Base-by-base conservation (phyloP, 2,329 filamentous ascomycete genomes). In the Xylariaceae sp. region DNA sequence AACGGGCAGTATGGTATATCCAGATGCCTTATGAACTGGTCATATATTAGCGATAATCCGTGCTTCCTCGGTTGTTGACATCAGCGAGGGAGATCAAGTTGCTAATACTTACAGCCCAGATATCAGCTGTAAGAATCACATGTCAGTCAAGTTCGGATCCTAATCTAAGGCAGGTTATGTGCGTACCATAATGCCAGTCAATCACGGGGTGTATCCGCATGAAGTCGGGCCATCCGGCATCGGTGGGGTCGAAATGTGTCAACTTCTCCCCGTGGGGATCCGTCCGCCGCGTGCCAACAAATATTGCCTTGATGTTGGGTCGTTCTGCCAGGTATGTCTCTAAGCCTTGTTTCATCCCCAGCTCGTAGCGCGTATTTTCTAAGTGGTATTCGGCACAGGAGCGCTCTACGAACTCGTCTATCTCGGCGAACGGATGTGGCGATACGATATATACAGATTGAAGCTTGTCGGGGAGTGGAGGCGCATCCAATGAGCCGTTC, bases 171-270 rank as follows among this genome's bases (percentile, higher is more conserved):
- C 11, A 19, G 13, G 38, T 16, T 5, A 17, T 17, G 38, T 17
- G 56, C 57, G 13, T 53, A 60, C 57, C 53, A 48, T 97, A 96
- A 69, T 94, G 90, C 94, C 94, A 99, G 71, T 99, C 94, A 66
- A 99, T 92, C 10, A 99, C 89, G 0, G 94, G 93, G 71, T 99
- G 91, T 54, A 97, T 80, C 53, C 94, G 83, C 86, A 97, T 92
- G 65, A 97, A 96, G 41, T 79, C 75, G 34, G 94, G 94, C 94
- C 94, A 99, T 2, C 87, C 91, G 34, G 81, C 76, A 71, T 97
- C 94, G 5, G 94, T 99, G 46, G 80, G 81, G 67, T 96, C 89
- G 67, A 97, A 97, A 71, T 89, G 84, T 38, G 81, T 88, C 63
- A 99, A 70, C 14, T 79, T 76, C 61, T 84, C 85, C 43, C 93